phyloP scores from a whole-genome alignment of 176 grass and related monocot genomes.

The Poa pratensis region DNA sequence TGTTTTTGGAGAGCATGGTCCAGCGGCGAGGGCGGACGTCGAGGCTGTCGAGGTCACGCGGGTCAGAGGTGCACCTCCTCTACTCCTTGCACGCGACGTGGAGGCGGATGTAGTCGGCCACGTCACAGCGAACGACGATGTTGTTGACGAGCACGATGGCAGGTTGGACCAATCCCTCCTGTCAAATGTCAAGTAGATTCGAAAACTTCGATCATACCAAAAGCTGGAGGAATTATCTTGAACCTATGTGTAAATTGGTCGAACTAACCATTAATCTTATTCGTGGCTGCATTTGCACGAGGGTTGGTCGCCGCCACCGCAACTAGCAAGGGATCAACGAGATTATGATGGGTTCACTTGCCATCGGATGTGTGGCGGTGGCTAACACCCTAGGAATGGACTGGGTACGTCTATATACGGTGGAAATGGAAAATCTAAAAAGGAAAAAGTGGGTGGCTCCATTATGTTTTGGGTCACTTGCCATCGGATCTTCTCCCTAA shows the following conservation, averaged over 20 bases:
- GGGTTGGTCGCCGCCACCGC: too few species aligned
- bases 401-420: neutral
- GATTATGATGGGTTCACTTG: neutral
- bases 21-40: neutral
- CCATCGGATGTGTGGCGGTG: neutral
- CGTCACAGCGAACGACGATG: neutral
- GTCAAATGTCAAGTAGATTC: neutral
- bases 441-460: neutral
- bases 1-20: neutral
- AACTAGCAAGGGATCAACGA: neutral
- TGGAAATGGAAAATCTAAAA: neutral
- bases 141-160: neutral
- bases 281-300: too few species aligned
- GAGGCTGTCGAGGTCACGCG: neutral
- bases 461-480: neutral
- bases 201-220: neutral
- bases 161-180: constrained; percentile 7
- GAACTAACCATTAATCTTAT: too few species aligned
- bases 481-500: too few species aligned
- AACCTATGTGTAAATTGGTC: too few species aligned
- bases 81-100: neutral
- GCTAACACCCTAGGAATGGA: neutral
- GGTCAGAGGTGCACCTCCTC: neutral
- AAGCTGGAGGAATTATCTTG: too few species aligned
- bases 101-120: neutral